Evolutionary conservation across 345 rosid species (phyloP).

Genomic region (Eucalyptus shirleyi): DNA sequence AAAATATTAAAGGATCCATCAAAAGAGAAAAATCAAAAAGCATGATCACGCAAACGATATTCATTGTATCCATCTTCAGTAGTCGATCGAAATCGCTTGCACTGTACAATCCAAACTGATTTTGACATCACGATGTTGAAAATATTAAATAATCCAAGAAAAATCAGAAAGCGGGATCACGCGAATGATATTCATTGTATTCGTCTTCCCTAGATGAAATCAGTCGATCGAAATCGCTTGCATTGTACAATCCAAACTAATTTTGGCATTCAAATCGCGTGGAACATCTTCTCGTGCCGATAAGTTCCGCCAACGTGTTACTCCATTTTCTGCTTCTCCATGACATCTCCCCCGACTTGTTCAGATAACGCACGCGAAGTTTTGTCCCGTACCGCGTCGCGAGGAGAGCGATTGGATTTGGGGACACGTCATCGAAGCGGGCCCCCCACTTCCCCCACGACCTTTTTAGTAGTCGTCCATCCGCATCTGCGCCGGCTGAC

Average conservation of each 20-base stretch:
- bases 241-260: neutral
- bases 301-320: neutral
- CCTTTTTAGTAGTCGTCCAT: neutral
- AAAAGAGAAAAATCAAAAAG: no score
- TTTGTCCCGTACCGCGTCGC: neutral
- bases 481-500: neutral
- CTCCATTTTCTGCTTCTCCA: neutral
- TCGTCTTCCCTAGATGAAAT: neutral
- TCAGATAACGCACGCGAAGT: no score
- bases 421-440: neutral
- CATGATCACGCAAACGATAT: fast-evolving
- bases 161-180: fast-evolving
- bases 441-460: neutral
- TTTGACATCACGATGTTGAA: fast-evolving
- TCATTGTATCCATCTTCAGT: fast-evolving
- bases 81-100: fast-evolving
- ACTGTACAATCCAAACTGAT: no score
- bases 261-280: neutral
- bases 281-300: fast-evolving
- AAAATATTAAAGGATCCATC: no score
- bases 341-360: neutral
- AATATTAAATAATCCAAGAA: neutral
- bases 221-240: neutral
- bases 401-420: neutral
- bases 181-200: fast-evolving